phyloP scores from a whole-genome alignment of 495 filamentous ascomycete species.

The Penicillium roqueforti region DNA sequence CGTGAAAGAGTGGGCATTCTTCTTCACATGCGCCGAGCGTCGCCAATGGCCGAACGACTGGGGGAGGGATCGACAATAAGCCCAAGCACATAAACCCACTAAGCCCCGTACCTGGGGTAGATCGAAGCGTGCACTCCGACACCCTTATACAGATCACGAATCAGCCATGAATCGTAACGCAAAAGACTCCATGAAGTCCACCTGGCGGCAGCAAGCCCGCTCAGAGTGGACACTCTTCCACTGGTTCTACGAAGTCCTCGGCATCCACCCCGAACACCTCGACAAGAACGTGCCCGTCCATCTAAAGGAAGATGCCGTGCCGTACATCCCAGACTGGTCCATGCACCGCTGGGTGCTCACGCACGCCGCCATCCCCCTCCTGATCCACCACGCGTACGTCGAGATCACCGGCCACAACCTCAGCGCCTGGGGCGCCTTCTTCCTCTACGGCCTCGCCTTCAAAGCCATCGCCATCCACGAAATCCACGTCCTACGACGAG shows the following conservation, averaged over 20 bases:
- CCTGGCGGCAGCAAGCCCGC: conserved; percentile 27
- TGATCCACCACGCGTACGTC: conserved; percentile 30
- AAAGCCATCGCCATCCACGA: conserved; percentile 32
- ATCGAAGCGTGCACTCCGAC: background rate
- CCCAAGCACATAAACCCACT: conserved; percentile 12
- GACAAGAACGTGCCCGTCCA: conserved; percentile 25
- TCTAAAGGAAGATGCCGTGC: conserved; percentile 25
- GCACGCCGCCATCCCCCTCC: conserved; percentile 24
- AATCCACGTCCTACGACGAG: conserved; percentile 27
- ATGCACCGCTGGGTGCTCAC: conserved; percentile 31
- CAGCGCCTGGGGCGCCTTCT: conserved; percentile 22
- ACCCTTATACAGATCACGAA: background rate
- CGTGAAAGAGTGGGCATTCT: conserved; percentile 12
- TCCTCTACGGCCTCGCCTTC: conserved; percentile 28
- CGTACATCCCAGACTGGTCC: conserved; percentile 29
- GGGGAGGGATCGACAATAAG: conserved; percentile 11
- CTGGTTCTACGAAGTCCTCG: conserved; percentile 33
- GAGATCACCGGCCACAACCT: conserved; percentile 25
- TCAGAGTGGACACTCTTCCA: conserved; percentile 31
- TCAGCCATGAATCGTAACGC: conserved; percentile 23
- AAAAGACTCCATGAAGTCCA: conserved; percentile 37
- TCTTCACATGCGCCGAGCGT: conserved; percentile 23
- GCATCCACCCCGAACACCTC: conserved; percentile 27
- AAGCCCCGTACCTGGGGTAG: background rate
- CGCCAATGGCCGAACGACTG: conserved; percentile 8